Evolutionary conservation across 805 yeast species (phyloP), one percentile per base, ranked within the genome.

Genomic region (Candida railenensis): DNA sequence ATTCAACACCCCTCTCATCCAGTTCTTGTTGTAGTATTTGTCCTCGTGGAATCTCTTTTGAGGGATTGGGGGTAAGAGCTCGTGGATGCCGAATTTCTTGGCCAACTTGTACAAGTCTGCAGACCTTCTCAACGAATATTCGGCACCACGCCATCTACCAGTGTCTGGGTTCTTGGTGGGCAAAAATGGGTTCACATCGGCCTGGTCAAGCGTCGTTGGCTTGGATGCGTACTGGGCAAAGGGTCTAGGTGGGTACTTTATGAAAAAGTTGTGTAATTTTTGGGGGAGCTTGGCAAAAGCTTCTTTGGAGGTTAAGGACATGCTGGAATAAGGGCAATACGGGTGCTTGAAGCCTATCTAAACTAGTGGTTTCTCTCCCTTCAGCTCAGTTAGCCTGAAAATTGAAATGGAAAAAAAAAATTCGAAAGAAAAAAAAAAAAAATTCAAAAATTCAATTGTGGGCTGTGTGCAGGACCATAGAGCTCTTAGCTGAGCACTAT

Each of bases 161-260:
- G 95, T 89, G 19, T 85, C 79, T 18, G 95, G 89, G 63, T 90
- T 90, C 58, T 78, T 85, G 65, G 89, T 90, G 20, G 96, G 85
- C 46, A 89, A 65, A 65, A 91, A 91, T 44, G 97, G 97, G 66
- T 91, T 91, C 55, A 90, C 87, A 49, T 80, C 78, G 19, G 79
- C 76, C 42, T 89, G 91, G 42, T 68, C 70, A 19, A 87, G 82
- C 22, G 80, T 69, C 1, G 87, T 79, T 43, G 96, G 86, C 51
- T 74, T 76, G 2, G 74, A 67, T 3, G 88, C 73, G 63, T 89
- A 91, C 53, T 76, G 62, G 16, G 78, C 77, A 66, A 81, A 82
- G n/a, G 90, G 92, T 19, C 84, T 70, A 7, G 97, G 97, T 28
- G 97, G 97, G 60, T 81, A 88, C 63, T 81, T 84, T 42, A 80